A percentile compares a stretch with the other conserved stretches of the same genome.
phyloP scores from a whole-genome alignment of 306 rosid species.

The Hippophae tibetana region DNA sequence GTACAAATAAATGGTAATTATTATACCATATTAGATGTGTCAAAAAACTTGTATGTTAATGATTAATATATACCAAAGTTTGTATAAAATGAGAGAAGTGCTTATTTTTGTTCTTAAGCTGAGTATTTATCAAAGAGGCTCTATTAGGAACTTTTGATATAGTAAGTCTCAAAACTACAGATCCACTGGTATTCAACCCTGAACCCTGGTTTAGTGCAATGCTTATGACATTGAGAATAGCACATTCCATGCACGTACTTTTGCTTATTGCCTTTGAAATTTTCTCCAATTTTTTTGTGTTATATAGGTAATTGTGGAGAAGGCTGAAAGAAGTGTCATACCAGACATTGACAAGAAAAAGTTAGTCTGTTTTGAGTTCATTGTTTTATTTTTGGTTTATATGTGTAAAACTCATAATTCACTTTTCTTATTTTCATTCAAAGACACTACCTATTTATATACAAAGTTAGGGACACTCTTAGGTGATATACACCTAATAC shows the following conservation, averaged over 20 bases:
- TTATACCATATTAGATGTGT: too few relatives aligned
- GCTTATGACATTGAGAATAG: neutral
- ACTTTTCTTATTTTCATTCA: too few relatives aligned
- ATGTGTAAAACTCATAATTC: too few relatives aligned
- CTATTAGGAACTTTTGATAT: neutral
- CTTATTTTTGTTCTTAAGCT: neutral
- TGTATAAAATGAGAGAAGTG: too few relatives aligned
- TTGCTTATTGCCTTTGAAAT: neutral
- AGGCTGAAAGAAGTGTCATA: conserved; percentile 70
- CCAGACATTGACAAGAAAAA: conserved; percentile 92
- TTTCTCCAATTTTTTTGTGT: conserved; percentile 15
- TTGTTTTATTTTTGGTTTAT: too few relatives aligned
- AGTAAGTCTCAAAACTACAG: neutral
- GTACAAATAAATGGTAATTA: too few relatives aligned
- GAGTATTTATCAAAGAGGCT: neutral
- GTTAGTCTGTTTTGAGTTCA: conserved; percentile 29
- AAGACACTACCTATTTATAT: too few relatives aligned
- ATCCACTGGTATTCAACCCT: neutral
- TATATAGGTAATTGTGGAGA: conserved; percentile 74
- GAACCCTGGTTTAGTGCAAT: neutral
- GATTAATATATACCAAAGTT: too few relatives aligned
- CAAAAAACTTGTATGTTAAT: neutral
- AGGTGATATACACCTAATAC: too few relatives aligned
- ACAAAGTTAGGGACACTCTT: too few relatives aligned
- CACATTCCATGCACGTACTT: neutral